Evolutionary conservation across 2,329 filamentous ascomycete genomes (phyloP), one percentile per base, ranked within the genome.

Genomic region (Xylaria sp.): DNA sequence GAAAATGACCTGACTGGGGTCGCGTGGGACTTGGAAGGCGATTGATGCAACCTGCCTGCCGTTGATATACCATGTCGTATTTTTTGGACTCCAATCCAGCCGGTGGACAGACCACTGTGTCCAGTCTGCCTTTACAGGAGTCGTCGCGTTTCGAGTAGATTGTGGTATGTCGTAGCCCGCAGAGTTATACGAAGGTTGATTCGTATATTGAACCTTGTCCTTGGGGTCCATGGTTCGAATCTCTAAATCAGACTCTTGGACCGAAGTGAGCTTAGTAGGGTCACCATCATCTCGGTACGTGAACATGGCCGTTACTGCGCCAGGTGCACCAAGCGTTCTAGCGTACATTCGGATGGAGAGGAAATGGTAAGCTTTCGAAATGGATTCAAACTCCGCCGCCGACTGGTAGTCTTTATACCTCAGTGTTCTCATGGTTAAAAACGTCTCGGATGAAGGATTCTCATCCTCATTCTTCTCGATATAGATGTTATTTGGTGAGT

Each of bases 81-180:
- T 77, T 23, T 81, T 79, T 0, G 85, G 82, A 1, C 85, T 83
- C 89, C 88, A 90, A 77, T 90, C 89, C 54, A 90, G 82, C 28
- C 89, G 82, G 75, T 90, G 86, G 2, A 85, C 84, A 28, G 86
- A 83, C 87, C 88, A 90, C 33, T 86, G 81, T 58, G 84, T 81
- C 86, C 86, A 89, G 33, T 78, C 71, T 18, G 77, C 73, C 3
- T 79, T 77, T 20, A 80, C 70, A 1, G 88, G 84, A 49, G 86
- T 76, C 2, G 82, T 85, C 12, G 80, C 82, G 70, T 85, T 86
- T 8, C 79, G 74, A 0, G 86, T 87, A 0, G 88, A 84, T 31
- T 79, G 76, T 3, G 81, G 75, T 52, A 86, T 78, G 39, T 83
- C 80, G 43, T 83, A 79, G 36, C 83, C 84, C 10, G 80, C 76